Evolutionary conservation across 345 rosid genomes (phyloP), one percentile per base, ranked within the genome.

Genomic region (Turritis glabra): DNA sequence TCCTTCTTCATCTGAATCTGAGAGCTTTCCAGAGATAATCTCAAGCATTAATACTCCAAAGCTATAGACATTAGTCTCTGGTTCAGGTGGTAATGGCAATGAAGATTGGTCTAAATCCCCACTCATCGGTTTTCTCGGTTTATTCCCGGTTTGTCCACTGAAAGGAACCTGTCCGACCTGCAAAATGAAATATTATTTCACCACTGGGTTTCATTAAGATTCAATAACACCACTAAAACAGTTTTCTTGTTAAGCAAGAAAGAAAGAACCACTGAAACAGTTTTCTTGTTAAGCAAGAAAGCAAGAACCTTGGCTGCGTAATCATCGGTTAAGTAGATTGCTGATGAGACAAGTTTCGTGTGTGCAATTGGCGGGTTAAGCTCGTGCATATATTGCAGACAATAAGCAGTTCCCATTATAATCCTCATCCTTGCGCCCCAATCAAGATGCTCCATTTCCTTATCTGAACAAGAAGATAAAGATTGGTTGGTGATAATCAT

Each of bases 401-500:
- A 95, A 62, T 95, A 92, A 64, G 96, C 98, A 44, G 70, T 81
- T 41, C 99, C 99, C 98, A 95, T 92, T 23, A 88, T 79, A n/a
- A 88, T 84, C 70, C 99, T 88, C 87, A 81, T 81, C 85, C 99
- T 87, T 44, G 91, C 66, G 62, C 32, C 78, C 99, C 99, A 95
- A 69, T 92, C 99, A 32, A 95, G 95, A 82, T 92, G 96, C 57
- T 95, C 99, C 83, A 87, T 87, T 62, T 85, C 98, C 69, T 89
- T 76, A 52, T 84, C 98, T 93, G 84, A 74, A 79, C 50, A 68
- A 38, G 50, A 41, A 71, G 53, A 37, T 25, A 65, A 40, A 30
- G 68, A 75, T 55, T 37, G 47, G 68, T 58, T 50, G n/a, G 56
- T 32, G 40, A 62, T 29, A 18, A 37, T 53, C n/a, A 64, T 23